Conservation (phyloP, 805 yeast genomes). For the Candida vartiovaarae region DNA sequence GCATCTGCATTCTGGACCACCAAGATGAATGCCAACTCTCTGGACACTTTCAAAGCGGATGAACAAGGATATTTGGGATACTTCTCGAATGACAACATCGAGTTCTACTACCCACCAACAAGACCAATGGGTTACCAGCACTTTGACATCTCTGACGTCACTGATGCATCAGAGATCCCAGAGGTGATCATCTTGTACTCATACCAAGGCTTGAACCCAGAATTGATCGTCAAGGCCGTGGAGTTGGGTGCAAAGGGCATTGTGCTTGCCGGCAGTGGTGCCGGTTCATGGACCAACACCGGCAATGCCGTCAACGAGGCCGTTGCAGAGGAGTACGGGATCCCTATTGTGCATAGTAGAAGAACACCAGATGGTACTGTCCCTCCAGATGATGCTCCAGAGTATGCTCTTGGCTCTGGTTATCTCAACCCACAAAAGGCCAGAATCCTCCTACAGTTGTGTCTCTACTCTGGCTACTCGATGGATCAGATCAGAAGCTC, state of each 20-base stretch:
- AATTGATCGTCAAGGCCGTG: conserved; percentile 38
- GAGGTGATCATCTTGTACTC: conserved; percentile 52
- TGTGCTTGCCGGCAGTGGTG: conserved; percentile 63
- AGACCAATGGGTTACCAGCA: conserved; percentile 32
- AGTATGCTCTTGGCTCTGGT: conserved; percentile 45
- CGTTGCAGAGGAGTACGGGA: conserved; percentile 26
- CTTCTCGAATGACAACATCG: conserved; percentile 56
- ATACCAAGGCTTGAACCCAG: conserved; percentile 50
- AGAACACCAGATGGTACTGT: conserved; percentile 65
- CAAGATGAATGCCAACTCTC: conserved; percentile 58
- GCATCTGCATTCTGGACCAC: conserved; percentile 63
- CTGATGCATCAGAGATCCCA: conserved; percentile 19
- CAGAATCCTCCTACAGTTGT: conserved; percentile 50
- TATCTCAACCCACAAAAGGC: conserved; percentile 60
- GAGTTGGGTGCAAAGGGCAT: conserved; percentile 43
- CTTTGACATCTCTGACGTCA: conserved; percentile 27
- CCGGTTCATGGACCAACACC: conserved; percentile 43
- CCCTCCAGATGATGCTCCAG: conserved; percentile 40
- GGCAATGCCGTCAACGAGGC: conserved; percentile 38
- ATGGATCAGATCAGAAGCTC: conserved; percentile 27
- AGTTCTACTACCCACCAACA: conserved; percentile 53
- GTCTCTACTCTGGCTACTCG: conserved; percentile 32
- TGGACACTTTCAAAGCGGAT: conserved; percentile 59
- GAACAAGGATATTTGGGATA: conserved; percentile 67
- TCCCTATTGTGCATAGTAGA: conserved; percentile 55